Evolutionary conservation across 176 grass and related monocot genomes (phyloP).

Genomic region (Calamus simplicifolius): DNA sequence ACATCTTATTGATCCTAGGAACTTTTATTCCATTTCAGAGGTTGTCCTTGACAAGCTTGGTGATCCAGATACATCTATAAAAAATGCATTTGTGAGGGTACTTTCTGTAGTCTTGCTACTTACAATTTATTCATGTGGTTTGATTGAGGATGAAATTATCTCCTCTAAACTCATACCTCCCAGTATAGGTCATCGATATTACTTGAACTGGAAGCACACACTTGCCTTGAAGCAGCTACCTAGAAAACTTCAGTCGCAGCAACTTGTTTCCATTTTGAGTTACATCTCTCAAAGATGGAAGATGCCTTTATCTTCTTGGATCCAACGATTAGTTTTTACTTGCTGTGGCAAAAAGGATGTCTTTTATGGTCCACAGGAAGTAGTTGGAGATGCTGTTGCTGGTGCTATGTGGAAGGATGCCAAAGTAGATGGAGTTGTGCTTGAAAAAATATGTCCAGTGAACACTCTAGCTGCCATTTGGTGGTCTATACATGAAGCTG

Average conservation of each 20-base stretch:
- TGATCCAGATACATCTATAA: constrained; percentile 77
- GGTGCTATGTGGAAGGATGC: constrained; percentile 38
- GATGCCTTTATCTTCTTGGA: constrained; percentile 83
- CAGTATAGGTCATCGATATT: constrained; percentile 34
- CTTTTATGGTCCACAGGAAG: constrained; percentile 55
- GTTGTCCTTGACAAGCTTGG: constrained; percentile 91
- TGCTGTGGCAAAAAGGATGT: constrained; percentile 66
- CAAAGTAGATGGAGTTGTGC: constrained; percentile 33
- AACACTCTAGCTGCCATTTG: constrained; percentile 92
- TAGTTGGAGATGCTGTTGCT: constrained; percentile 44
- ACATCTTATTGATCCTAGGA: constrained; percentile 60
- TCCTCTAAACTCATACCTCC: constrained; percentile 29
- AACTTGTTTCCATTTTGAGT: constrained; percentile 89
- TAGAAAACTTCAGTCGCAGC: constrained; percentile 85
- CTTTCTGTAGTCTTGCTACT: constrained; percentile 57
- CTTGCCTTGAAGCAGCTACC: constrained; percentile 70
- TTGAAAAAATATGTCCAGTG: constrained; percentile 80
- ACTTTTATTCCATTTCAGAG: constrained; percentile 40
- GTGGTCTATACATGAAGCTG: constrained; percentile 96
- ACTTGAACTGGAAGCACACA: constrained; percentile 69
- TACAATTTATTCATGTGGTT: constrained; percentile 68
- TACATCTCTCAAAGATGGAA: constrained; percentile 92
- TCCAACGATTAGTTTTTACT: constrained; percentile 75
- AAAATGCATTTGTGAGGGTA: constrained; percentile 65
- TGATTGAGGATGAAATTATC: constrained; percentile 37